Conservation (phyloP, 1,284 basidiomycete species). For the Irpex sp. region DNA sequence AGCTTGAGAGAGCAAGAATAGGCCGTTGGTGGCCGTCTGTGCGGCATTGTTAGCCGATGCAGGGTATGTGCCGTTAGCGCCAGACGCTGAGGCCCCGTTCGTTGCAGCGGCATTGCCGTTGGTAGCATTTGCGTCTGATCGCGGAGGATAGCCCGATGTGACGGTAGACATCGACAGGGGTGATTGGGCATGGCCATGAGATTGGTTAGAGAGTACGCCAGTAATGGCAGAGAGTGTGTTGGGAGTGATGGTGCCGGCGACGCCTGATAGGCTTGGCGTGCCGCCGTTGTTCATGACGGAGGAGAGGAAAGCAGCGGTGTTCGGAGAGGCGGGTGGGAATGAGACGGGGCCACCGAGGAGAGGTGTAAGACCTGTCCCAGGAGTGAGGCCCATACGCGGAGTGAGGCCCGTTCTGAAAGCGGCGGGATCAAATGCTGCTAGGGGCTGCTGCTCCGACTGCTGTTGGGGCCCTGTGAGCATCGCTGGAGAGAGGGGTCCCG, state of each 20-base stretch:
- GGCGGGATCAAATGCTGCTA: constrained; percentile 64
- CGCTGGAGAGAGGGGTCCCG: constrained; percentile 90
- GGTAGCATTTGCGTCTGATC: constrained; percentile 26
- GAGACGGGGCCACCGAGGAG: constrained; percentile 71
- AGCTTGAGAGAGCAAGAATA: constrained; percentile 90
- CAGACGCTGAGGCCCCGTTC: neutral
- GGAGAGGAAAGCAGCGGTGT: constrained; percentile 84
- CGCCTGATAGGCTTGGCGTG: constrained; percentile 48
- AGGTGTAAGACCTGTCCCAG: constrained; percentile 84
- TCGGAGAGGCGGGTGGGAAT: constrained; percentile 85
- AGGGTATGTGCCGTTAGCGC: constrained; percentile 30
- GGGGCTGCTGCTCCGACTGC: constrained; percentile 23
- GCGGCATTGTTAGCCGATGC: constrained; percentile 45
- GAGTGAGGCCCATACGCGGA: constrained; percentile 67
- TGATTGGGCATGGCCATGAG: constrained; percentile 18
- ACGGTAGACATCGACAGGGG: constrained; percentile 29
- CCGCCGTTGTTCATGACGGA: constrained; percentile 81
- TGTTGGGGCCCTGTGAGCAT: constrained; percentile 88
- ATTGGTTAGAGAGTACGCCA: constrained; percentile 48
- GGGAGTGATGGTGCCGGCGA: constrained; percentile 81
- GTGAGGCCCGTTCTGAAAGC: constrained; percentile 82
- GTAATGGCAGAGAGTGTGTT: constrained; percentile 85
- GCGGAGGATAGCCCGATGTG: constrained; percentile 25
- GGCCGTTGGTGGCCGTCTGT: constrained; percentile 77
- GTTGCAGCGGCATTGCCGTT: constrained; percentile 12